phyloP scores from a whole-genome alignment of 2,329 filamentous ascomycete genomes.

The Biscogniauxia marginata region DNA sequence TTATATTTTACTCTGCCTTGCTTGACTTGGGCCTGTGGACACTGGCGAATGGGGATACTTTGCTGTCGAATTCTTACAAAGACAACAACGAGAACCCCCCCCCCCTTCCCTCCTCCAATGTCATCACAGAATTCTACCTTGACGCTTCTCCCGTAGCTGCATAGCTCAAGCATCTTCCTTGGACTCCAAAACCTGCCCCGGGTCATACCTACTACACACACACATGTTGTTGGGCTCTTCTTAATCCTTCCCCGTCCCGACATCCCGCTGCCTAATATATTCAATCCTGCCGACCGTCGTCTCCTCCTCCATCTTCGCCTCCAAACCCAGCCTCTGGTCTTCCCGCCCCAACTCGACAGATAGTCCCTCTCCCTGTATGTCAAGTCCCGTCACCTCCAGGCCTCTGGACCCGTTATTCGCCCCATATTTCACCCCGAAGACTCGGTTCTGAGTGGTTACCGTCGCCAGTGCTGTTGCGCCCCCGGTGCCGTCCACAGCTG shows the following conservation, averaged over 20 bases:
- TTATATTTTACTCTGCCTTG: neutral
- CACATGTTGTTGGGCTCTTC: neutral
- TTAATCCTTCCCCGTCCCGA: neutral
- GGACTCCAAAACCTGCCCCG: neutral
- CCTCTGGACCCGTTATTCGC: constrained; percentile 3
- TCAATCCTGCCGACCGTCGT: neutral
- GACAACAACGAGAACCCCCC: neutral
- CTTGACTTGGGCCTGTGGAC: neutral
- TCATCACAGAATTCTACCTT: constrained; percentile 1
- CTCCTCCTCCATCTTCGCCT: neutral
- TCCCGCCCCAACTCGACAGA: neutral
- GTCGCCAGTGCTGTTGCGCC: constrained; percentile 19
- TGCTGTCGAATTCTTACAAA: neutral
- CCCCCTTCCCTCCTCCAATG: constrained; percentile 1
- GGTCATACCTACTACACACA: neutral
- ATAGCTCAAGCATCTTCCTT: constrained; percentile 16
- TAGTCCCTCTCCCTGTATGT: neutral
- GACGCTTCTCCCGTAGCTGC: constrained; percentile 3
- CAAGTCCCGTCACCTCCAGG: neutral
- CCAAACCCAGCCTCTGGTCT: neutral
- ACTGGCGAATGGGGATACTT: neutral
- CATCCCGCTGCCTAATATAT: neutral
- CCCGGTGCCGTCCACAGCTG: constrained; percentile 23
- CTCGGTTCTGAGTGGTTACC: constrained; percentile 22
- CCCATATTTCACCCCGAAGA: constrained; percentile 8